These are phyloP conservation scores for Sesbania bispinosa DNA, from an alignment of 306 rosid species.

Conservation along the genomic window DNA sequence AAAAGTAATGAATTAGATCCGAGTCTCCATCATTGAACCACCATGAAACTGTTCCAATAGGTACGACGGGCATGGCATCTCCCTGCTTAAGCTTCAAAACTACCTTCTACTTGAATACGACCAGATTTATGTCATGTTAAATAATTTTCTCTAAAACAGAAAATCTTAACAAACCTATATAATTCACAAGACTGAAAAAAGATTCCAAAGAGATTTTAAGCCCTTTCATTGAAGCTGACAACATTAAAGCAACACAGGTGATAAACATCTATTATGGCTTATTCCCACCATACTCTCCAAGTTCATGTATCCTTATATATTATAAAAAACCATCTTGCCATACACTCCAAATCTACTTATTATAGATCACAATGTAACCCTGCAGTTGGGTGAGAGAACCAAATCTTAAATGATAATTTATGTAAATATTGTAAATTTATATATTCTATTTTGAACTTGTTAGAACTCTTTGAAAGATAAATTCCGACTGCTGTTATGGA, in stretches of 20 bases:
- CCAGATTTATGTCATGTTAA: slow-evolving; percentile 1
- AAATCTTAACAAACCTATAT: slow-evolving; percentile 6
- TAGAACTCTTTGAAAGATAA: too few relatives aligned
- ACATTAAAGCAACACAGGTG: background rate
- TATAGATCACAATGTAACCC: too few relatives aligned
- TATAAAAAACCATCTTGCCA: slow-evolving; percentile 7
- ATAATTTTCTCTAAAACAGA: slow-evolving; percentile 14
- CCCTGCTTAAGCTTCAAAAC: slow-evolving; percentile 51
- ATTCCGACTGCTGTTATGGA: too few relatives aligned
- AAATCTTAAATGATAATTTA: too few relatives aligned
- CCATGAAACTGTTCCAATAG: slow-evolving; percentile 59
- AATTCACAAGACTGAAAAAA: background rate
- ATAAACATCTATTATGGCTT: slow-evolving; percentile 1
- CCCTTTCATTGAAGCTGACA: slow-evolving; percentile 15
- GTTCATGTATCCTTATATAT: background rate
- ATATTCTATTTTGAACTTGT: too few relatives aligned
- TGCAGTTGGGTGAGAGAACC: too few relatives aligned
- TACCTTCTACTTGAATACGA: slow-evolving; percentile 16
- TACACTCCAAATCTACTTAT: too few relatives aligned
- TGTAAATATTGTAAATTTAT: too few relatives aligned
- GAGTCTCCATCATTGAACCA: slow-evolving; percentile 67
- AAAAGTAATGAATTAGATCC: slow-evolving; percentile 29
- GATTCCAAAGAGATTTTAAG: slow-evolving; percentile 1
- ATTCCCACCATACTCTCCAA: slow-evolving; percentile 5
- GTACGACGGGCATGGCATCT: slow-evolving; percentile 54